A percentile compares a stretch with the other conserved stretches of the same genome.
Conservation (phyloP, 2,329 filamentous ascomycete species). For the Aspergillus japonicus region DNA sequence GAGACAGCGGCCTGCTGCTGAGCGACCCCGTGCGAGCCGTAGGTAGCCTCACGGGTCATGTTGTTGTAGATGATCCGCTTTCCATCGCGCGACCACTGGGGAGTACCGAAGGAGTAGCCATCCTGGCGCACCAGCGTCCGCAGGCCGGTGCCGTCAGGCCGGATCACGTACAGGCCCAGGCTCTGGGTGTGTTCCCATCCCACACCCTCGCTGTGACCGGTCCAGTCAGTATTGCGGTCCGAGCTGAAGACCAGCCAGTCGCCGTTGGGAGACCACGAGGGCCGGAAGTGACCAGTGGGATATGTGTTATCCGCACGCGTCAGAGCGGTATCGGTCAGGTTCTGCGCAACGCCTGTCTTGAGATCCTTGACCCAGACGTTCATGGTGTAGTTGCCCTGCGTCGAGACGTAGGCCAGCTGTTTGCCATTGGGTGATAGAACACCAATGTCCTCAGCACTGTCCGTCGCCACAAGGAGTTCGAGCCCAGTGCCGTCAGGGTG, state of each 20-base stretch:
- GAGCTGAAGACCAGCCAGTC: conserved; percentile 45
- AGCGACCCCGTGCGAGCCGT: conserved; percentile 36
- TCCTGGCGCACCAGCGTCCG: conserved; percentile 33
- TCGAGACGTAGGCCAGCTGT: conserved; percentile 43
- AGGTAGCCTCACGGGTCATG: conserved; percentile 41
- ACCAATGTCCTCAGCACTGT: conserved; percentile 40
- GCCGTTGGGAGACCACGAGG: conserved; percentile 44
- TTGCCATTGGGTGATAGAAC: conserved; percentile 42
- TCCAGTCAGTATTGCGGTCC: conserved; percentile 45
- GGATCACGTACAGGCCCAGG: conserved; percentile 43
- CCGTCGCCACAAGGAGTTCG: conserved; percentile 33
- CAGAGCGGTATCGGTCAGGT: conserved; percentile 39
- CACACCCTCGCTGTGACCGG: conserved; percentile 39
- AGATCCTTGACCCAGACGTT: conserved; percentile 46
- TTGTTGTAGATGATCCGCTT: conserved; percentile 42
- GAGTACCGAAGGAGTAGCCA: conserved; percentile 40
- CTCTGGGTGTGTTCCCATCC: conserved; percentile 46
- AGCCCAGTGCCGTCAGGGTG: conserved; percentile 37
- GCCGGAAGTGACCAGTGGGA: conserved; percentile 41
- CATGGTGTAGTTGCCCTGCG: conserved; percentile 33
- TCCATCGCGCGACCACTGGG: conserved; percentile 41
- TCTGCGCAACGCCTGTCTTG: conserved; percentile 30
- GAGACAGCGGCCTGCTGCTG: background rate
- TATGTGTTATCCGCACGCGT: conserved; percentile 17
- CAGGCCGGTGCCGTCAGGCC: conserved; percentile 40